These are phyloP conservation scores for Verbena officinalis DNA, from an alignment of 257 asterid genomes.

Conservation along the genomic window DNA sequence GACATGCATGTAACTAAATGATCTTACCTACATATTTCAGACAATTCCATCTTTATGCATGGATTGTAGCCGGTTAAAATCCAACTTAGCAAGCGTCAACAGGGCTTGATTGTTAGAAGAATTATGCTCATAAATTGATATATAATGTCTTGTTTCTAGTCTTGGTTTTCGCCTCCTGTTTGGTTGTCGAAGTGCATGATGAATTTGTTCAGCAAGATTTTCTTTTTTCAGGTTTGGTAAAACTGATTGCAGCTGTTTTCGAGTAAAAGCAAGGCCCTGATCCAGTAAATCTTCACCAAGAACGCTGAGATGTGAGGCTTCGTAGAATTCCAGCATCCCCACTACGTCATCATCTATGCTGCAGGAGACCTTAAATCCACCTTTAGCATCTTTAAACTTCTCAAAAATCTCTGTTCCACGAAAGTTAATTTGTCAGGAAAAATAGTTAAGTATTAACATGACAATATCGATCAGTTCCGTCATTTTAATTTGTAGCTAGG, in stretches of 20 bases:
- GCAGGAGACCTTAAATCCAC: conserved; percentile 14
- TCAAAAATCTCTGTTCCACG: conserved; percentile 24
- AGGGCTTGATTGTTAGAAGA: conserved; percentile 20
- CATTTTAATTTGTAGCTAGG: not conserved
- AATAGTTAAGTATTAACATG: too few species aligned
- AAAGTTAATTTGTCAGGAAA: too few species aligned
- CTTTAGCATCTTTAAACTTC: conserved; percentile 30
- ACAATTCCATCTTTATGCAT: conserved; percentile 32
- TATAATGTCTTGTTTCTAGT: conserved; percentile 31
- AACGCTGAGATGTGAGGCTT: conserved; percentile 43
- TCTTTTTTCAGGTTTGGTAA: conserved; percentile 8
- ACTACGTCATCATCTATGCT: not conserved
- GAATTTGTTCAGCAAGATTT: conserved; percentile 23
- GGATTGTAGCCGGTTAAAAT: conserved; percentile 35
- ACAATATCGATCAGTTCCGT: too few species aligned
- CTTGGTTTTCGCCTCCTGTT: conserved; percentile 35
- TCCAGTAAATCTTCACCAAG: conserved; percentile 41
- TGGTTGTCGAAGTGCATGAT: conserved; percentile 28
- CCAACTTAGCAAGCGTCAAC: conserved; percentile 36
- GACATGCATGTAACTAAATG: too few species aligned
- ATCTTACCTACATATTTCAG: conserved; percentile 28
- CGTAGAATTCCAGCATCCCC: conserved; percentile 37
- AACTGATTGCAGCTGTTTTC: conserved; percentile 23
- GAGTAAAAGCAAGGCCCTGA: conserved; percentile 29
- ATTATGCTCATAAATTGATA: conserved; percentile 25